Conservation (phyloP, 179 eudicot genomes). For the Drosera spatulata region DNA sequence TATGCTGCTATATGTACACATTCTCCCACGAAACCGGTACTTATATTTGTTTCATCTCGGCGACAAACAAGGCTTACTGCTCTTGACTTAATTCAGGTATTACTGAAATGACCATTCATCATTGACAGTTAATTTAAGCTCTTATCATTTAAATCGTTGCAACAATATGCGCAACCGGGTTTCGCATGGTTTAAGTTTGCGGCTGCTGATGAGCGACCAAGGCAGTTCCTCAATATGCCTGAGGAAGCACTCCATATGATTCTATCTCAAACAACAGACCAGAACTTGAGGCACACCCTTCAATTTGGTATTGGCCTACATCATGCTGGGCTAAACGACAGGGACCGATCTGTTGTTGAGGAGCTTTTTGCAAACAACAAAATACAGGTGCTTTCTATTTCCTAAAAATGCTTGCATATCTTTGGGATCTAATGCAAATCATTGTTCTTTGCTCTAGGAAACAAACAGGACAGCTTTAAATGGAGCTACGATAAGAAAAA, state of each 20-base stretch:
- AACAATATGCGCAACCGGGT: too few species aligned
- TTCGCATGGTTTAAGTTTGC: conserved; percentile 49
- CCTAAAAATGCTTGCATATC: background rate
- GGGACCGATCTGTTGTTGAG: conserved; percentile 88
- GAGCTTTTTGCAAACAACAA: conserved; percentile 95
- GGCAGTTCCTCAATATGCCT: conserved; percentile 61
- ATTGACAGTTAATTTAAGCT: background rate
- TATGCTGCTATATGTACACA: conserved; percentile 96
- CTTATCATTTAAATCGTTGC: background rate
- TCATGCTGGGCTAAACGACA: conserved; percentile 94
- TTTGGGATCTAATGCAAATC: too few species aligned
- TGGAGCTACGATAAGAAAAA: background rate
- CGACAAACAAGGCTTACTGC: conserved; percentile 99
- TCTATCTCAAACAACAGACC: conserved; percentile 85
- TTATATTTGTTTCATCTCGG: conserved; percentile 94
- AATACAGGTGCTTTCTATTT: conserved; percentile 45
- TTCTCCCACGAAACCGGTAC: conserved; percentile 97
- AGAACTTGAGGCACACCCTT: conserved; percentile 87
- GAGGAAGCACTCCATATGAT: conserved; percentile 91
- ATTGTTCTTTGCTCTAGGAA: too few species aligned
- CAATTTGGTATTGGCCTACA: conserved; percentile 98
- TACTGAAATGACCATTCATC: background rate
- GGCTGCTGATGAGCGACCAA: conserved; percentile 88
- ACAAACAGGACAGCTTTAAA: too few species aligned
- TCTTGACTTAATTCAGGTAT: conserved; percentile 94